These are phyloP conservation scores for Marvania coccoides DNA, from an alignment of 139 green algal species.

Conservation along the genomic window DNA sequence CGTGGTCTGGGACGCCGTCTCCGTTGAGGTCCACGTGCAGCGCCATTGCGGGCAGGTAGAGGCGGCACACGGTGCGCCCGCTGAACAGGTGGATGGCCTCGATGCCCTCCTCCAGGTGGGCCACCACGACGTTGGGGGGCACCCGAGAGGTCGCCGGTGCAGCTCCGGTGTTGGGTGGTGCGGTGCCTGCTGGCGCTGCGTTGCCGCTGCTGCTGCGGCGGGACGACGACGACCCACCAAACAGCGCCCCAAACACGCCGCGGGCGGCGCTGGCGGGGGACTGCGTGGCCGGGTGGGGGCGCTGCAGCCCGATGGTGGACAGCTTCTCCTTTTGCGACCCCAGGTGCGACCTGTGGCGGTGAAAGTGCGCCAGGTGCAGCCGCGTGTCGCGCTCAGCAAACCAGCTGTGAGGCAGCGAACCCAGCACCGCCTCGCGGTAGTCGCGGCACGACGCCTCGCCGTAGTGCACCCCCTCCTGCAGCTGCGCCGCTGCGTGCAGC, in stretches of 20 bases:
- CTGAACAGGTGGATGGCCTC: conserved; percentile 86
- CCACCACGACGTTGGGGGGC: conserved; percentile 82
- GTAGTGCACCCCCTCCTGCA: conserved; percentile 63
- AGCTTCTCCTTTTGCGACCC: conserved; percentile 24
- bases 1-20: conserved; percentile 91
- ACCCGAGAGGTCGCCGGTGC: no score
- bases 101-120: conserved; percentile 84
- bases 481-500: conserved; percentile 1
- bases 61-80: conserved; percentile 71
- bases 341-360: conserved; percentile 43
- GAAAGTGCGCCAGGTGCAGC: conserved; percentile 74
- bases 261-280: no score
- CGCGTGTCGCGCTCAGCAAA: conserved; percentile 56
- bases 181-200: no score
- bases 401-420: conserved; percentile 70
- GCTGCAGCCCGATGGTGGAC: conserved; percentile 2
- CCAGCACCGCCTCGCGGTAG: conserved; percentile 79
- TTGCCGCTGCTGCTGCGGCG: no score
- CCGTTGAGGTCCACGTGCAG: conserved; percentile 93
- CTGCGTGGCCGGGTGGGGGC: background rate
- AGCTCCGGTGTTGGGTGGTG: no score
- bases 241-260: no score
- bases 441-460: conserved; percentile 87
- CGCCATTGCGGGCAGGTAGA: conserved; percentile 61
- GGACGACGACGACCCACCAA: no score